Evolutionary conservation across 176 grass and related monocot genomes (phyloP).

Genomic region (Leersia perrieri): DNA sequence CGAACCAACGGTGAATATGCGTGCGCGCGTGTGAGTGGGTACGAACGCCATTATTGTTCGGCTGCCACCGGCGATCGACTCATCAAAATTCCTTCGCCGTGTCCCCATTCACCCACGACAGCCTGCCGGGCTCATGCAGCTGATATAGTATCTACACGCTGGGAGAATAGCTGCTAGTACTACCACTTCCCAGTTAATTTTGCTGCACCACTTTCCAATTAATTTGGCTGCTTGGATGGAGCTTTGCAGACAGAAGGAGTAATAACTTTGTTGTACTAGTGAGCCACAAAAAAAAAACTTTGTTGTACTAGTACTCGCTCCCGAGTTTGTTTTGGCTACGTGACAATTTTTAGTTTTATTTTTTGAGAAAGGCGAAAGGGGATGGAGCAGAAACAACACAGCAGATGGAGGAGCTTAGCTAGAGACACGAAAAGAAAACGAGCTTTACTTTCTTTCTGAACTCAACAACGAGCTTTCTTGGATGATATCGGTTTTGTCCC

Average conservation of each 20-base stretch:
- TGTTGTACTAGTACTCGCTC: not conserved
- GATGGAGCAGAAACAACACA: not conserved
- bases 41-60: conserved; percentile 33
- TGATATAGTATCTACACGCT: no score
- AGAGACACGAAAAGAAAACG: conserved; percentile 3
- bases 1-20: not conserved
- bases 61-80: not conserved
- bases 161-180: not conserved
- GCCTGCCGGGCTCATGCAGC: not conserved
- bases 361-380: not conserved
- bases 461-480: not conserved
- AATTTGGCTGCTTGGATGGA: not conserved
- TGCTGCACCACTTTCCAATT: not conserved
- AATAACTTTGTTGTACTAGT: not conserved
- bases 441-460: not conserved
- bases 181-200: not conserved
- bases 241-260: not conserved
- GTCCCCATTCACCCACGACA: conserved; percentile 34
- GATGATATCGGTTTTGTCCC: not conserved
- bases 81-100: conserved; percentile 34
- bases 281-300: no score
- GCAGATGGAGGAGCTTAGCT: not conserved
- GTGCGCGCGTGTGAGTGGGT: conserved; percentile 6
- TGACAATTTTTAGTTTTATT: no score
- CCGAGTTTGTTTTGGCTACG: not conserved